Percentiles rank a stretch among this genome's conserved stretches.
These are phyloP conservation scores for Artemisia annua DNA, from an alignment of 129 eudicot species.

Conservation along the genomic window DNA sequence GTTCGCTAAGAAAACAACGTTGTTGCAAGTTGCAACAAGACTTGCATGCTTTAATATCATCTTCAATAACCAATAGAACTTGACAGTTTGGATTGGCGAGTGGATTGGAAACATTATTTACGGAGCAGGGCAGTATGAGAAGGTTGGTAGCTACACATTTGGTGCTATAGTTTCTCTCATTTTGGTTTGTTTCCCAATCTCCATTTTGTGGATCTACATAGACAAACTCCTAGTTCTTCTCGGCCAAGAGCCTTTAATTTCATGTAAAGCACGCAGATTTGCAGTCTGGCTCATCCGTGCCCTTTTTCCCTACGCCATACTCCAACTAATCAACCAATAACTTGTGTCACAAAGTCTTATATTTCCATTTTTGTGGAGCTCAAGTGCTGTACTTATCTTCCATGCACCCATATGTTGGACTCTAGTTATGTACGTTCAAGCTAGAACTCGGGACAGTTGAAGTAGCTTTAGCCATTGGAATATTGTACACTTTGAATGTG, in stretches of 20 bases:
- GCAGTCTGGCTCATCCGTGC: conserved; percentile 2
- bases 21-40: no score
- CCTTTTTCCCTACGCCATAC: not conserved
- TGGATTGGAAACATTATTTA: conserved; percentile 5
- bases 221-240: not conserved
- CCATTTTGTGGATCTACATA: not conserved
- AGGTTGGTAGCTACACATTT: not conserved
- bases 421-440: conserved; percentile 13
- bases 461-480: not conserved
- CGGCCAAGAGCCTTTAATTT: conserved; percentile 9
- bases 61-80: no score
- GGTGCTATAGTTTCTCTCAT: not conserved
- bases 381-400: not conserved
- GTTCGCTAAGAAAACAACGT: no score
- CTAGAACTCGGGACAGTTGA: not conserved
- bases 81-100: conserved; percentile 9
- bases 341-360: not conserved
- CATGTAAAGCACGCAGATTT: not conserved
- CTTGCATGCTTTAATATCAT: not conserved
- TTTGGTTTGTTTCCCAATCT: not conserved
- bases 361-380: conserved; percentile 2
- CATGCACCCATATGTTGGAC: conserved; percentile 2
- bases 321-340: not conserved
- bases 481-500: not conserved
- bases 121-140: not conserved